Evolutionary conservation across 2,329 filamentous ascomycete species (phyloP).

Genomic region (Stemphylium vesicarium): DNA sequence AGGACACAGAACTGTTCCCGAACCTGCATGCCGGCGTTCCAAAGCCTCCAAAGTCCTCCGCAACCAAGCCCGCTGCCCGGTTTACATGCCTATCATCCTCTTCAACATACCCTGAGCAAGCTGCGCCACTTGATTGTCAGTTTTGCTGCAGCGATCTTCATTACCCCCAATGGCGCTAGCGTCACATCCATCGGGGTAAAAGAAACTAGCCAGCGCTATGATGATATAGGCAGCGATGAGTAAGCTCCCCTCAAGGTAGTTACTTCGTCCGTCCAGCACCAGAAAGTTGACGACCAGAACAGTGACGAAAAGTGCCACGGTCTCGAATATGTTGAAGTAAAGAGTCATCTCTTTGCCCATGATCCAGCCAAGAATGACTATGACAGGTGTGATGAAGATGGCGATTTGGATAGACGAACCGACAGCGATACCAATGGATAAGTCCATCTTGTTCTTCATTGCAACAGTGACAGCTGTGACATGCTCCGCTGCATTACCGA

Average conservation of each 20-base stretch:
- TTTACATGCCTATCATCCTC: slow-evolving; percentile 27
- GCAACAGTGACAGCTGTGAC: slow-evolving; percentile 81
- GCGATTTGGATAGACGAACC: slow-evolving; percentile 82
- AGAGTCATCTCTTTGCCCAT: slow-evolving; percentile 73
- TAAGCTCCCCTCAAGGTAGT: slow-evolving; percentile 80
- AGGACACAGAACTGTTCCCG: too few relatives aligned
- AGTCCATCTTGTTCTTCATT: slow-evolving; percentile 84
- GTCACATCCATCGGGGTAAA: slow-evolving; percentile 54
- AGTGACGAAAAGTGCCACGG: slow-evolving; percentile 78
- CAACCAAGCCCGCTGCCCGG: neutral
- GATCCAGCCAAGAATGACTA: slow-evolving; percentile 80
- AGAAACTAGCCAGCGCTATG: slow-evolving; percentile 66
- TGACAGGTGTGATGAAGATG: slow-evolving; percentile 76
- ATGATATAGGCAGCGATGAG: slow-evolving; percentile 81
- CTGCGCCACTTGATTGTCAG: slow-evolving; percentile 7
- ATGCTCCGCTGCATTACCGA: slow-evolving; percentile 84
- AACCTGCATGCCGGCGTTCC: neutral
- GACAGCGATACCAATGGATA: slow-evolving; percentile 80
- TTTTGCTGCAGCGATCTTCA: slow-evolving; percentile 24
- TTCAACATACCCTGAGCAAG: slow-evolving; percentile 22
- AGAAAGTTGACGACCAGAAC: slow-evolving; percentile 87
- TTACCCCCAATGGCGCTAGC: slow-evolving; percentile 55
- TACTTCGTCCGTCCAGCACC: slow-evolving; percentile 80
- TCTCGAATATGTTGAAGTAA: slow-evolving; percentile 68
- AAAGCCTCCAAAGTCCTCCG: neutral